phyloP scores from a whole-genome alignment of 2,329 filamentous ascomycete genomes.

The Knufia petricola region DNA sequence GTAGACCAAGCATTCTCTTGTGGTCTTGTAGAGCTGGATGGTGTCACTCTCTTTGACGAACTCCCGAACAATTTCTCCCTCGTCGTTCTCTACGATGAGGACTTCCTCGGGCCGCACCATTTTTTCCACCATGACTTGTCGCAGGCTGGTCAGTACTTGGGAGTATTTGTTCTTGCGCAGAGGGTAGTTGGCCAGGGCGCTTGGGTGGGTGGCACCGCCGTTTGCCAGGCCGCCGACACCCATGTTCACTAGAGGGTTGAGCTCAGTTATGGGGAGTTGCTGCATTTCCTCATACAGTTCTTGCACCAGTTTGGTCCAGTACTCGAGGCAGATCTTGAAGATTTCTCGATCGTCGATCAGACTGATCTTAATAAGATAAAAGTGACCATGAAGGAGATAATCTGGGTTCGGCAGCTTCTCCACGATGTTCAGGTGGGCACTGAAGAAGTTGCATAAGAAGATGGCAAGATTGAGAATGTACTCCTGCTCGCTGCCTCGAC shows the following conservation, averaged over 20 bases:
- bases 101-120: slow-evolving; percentile 99
- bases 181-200: slow-evolving; percentile 77
- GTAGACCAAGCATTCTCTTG: slow-evolving; percentile 91
- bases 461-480: slow-evolving; percentile 95
- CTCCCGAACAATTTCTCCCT: slow-evolving; percentile 96
- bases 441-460: slow-evolving; percentile 95
- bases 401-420: slow-evolving; percentile 93
- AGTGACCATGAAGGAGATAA: slow-evolving; percentile 90
- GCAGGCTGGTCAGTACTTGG: slow-evolving; percentile 84
- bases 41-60: slow-evolving; percentile 99
- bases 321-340: slow-evolving; percentile 98
- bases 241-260: slow-evolving; percentile 80
- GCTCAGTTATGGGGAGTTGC: slow-evolving; percentile 80
- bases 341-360: slow-evolving; percentile 98
- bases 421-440: slow-evolving; percentile 83
- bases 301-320: slow-evolving; percentile 97
- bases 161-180: slow-evolving; percentile 97
- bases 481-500: slow-evolving; percentile 88
- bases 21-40: slow-evolving; percentile 98
- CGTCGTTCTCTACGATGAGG: slow-evolving; percentile 97
- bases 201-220: slow-evolving; percentile 75
- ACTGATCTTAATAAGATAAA: slow-evolving; percentile 95
- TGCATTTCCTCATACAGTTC: slow-evolving; percentile 99
- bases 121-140: slow-evolving; percentile 98
- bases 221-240: slow-evolving; percentile 60